A percentile compares a stretch with the other conserved stretches of the same genome.
Conservation (phyloP, 345 rosid species). For the Atalantia buxifolia region DNA sequence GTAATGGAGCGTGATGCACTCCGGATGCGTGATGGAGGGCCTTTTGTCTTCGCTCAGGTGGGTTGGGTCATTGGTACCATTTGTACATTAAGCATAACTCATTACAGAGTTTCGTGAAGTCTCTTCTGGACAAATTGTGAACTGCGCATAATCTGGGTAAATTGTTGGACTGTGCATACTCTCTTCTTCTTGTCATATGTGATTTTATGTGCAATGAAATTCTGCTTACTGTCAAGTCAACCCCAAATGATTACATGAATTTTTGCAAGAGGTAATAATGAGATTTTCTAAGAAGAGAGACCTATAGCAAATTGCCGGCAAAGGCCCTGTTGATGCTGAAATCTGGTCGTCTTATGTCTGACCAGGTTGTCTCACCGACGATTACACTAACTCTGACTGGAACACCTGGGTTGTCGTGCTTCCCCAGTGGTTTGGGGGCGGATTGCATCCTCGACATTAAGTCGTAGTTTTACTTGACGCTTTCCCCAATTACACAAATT, state of each 20-base stretch:
- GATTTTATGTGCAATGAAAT: not conserved
- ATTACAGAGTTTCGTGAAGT: not conserved
- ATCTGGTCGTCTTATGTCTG: too few relatives aligned
- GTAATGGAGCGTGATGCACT: slow-evolving; percentile 92
- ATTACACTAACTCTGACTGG: too few relatives aligned
- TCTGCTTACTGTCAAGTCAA: not conserved
- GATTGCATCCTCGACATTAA: too few relatives aligned
- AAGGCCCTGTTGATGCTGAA: too few relatives aligned
- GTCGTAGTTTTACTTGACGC: too few relatives aligned
- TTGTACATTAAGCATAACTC: not conserved
- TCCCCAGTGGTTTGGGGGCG: too few relatives aligned
- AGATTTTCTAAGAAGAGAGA: not conserved
- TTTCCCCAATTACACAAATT: too few relatives aligned
- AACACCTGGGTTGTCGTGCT: too few relatives aligned
- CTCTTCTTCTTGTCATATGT: not conserved
- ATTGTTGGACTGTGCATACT: not conserved
- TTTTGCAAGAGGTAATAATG: not conserved
- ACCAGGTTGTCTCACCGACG: too few relatives aligned
- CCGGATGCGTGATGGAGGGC: slow-evolving; percentile 97
- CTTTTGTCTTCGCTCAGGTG: slow-evolving; percentile 93
- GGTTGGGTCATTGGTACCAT: slow-evolving; percentile 7
- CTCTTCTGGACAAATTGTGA: not conserved
- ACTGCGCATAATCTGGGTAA: not conserved
- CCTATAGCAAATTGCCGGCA: not conserved
- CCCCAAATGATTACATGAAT: not conserved